Base-by-base conservation (phyloP, 2,329 filamentous ascomycete genomes). In the Alternaria hordeiaustralica region DNA sequence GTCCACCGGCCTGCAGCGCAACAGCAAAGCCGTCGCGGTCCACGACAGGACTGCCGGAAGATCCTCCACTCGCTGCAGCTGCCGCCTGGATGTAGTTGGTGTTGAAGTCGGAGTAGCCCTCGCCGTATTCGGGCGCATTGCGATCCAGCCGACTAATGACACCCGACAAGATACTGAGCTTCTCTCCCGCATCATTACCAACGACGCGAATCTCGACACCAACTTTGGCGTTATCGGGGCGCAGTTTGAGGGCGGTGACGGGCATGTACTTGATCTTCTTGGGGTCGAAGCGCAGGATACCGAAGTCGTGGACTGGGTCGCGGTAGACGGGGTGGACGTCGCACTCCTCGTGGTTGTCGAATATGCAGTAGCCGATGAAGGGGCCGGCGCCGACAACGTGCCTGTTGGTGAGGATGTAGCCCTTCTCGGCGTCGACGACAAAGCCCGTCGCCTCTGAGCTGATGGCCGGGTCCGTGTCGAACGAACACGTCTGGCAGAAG, bases 51-150 rank as follows among this genome's bases (percentile, higher is more conserved):
- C 92, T 97, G 66, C 96, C 96, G n/a, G 96, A 99, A 83, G 93
- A 97, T 70, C 96, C 96, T 70, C 96, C 96, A 79, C 94, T 98
- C 3, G 96, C 96, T 5, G 96, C 95, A 4, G 96, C 96, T 13
- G 96, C 97, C 68, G 96, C 96, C 83, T 99, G 96, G 74, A 98
- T 98, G 84, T 99, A 99, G 79, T 97, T 91, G 51, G 89, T 91
- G 77, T 91, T 99, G 87, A 99, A 99, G 79, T 99, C 96, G 80
- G 94, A 96, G 80, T 99, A 99, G 26, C 96, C 96, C 68, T 98
- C 96, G 60, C 95, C 95, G 73, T 99, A 74, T 76, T 99, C 96
- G 15, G 96, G 96, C 2, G 96, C 96, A 81, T 99, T 99, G 71
- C 96, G 89, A 76, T 99, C 96, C 63, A 99, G 85, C 73, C 96